Evolutionary conservation across 306 rosid genomes (phyloP), one percentile per base, ranked within the genome.

Genomic region (Malus fusca): DNA sequence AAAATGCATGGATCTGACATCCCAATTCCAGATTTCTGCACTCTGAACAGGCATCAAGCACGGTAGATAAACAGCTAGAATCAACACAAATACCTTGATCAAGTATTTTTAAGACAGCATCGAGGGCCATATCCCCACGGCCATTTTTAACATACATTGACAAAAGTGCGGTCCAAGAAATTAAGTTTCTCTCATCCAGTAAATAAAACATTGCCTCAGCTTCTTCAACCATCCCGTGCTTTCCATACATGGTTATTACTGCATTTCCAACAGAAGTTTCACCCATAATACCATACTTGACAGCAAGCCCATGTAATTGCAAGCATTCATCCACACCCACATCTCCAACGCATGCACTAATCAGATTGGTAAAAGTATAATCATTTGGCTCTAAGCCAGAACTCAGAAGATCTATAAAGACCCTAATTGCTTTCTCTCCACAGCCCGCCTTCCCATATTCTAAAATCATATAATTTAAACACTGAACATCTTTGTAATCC

Each of bases 381-480:
- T 77, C 81, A 61, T 43, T 79, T 12, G 86, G 88, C 59, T 30
- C 73, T 72, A 84, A 69, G 64, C 85, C 87, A 82, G 74, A 78
- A 8, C 79, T 64, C n/a, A 88, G 46, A 76, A 85, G 73, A 55
- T 85, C 75, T 25, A 68, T 64, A 69, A 88, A 79, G 56, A 76
- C 72, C 72, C 53, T 31, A 68, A 83, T 59, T 21, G 86, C 84
- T 74, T 83, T 83, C 23, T 71, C 72, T 30, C 82, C 87, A 66
- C 69, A 77, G 25, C 85, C 79, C 14, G 75, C 88, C 75, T 82
- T 88, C 30, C 84, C 87, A 77, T 85, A 85, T 77, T 85, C 86
- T 71, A 85, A 78, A 58, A 85, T 81, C 88, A 85, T 83, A 85
- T 71, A 83, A 83, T 85, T 88, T 43, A 85, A 72, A 81, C 84